Percentiles rank a stretch among this genome's conserved stretches.
phyloP scores from a whole-genome alignment of 495 filamentous ascomycete genomes.

The Penicillium steckii region DNA sequence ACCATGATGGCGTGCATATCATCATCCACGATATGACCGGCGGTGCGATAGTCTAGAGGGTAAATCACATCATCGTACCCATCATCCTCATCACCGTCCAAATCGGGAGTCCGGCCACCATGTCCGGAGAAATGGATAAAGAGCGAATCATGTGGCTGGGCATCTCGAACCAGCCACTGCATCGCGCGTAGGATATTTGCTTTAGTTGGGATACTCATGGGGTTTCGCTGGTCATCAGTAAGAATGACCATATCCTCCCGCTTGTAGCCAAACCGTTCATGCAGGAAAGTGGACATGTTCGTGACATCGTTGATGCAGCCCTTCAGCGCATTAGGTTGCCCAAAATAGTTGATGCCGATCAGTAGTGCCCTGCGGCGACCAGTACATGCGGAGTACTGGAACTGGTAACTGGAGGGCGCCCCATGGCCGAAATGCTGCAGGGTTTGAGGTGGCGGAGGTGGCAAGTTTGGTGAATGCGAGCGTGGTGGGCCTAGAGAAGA shows the following conservation, averaged over 20 bases:
- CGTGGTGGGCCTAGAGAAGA: constrained; percentile 11
- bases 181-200: constrained; percentile 93
- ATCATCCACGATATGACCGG: constrained; percentile 94
- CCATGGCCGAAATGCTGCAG: constrained; percentile 67
- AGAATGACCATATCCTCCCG: constrained; percentile 98
- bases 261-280: constrained; percentile 82
- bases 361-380: constrained; percentile 87
- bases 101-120: constrained; percentile 90
- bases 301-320: constrained; percentile 98
- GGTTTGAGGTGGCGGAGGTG: constrained; percentile 39
- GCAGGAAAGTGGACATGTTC: constrained; percentile 91
- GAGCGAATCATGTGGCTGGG: constrained; percentile 89
- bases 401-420: constrained; percentile 75
- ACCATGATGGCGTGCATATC: constrained; percentile 99
- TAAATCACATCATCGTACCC: constrained; percentile 98
- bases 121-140: constrained; percentile 99
- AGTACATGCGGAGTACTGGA: constrained; percentile 89
- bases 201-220: constrained; percentile 92
- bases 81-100: constrained; percentile 94
- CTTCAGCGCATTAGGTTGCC: constrained; percentile 79
- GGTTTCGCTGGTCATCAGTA: constrained; percentile 93
- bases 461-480: constrained; percentile 21
- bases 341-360: constrained; percentile 97
- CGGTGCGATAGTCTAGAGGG: constrained; percentile 85
- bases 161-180: constrained; percentile 98